These are phyloP conservation scores for Pseudocercospora fijiensis DNA, from an alignment of 2,329 filamentous ascomycete species.

Conservation along the genomic window DNA sequence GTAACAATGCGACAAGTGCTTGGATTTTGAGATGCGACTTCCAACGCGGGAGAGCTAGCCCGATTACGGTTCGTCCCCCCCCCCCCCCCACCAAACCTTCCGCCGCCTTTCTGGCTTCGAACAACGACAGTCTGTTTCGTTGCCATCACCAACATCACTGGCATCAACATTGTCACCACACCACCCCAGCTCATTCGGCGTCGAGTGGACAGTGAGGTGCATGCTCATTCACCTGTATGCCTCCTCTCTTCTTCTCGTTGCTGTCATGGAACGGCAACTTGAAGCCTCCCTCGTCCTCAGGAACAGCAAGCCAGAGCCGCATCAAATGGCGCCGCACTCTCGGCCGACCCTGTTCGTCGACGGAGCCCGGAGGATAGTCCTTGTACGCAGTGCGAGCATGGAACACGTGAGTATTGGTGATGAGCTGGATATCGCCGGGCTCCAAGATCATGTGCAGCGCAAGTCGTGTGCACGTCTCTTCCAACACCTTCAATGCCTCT, in stretches of 20 bases:
- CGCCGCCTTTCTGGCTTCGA: neutral
- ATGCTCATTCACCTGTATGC: conserved; percentile 81
- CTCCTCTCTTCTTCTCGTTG: conserved; percentile 80
- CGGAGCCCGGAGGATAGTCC: conserved; percentile 57
- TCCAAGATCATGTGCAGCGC: conserved; percentile 83
- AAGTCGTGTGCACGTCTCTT: conserved; percentile 70
- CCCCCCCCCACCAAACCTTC: neutral
- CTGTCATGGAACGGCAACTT: conserved; percentile 77
- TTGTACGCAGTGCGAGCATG: conserved; percentile 80
- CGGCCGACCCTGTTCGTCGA: conserved; percentile 42
- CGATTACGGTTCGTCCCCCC: neutral
- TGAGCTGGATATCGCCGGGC: conserved; percentile 82
- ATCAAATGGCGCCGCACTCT: conserved; percentile 74
- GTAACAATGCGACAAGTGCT: neutral
- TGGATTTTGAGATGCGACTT: neutral
- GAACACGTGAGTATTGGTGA: conserved; percentile 75
- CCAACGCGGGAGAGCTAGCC: neutral
- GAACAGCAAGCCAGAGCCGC: conserved; percentile 79
- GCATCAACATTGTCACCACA: neutral
- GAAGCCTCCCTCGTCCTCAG: conserved; percentile 81
- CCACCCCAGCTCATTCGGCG: conserved; percentile 57
- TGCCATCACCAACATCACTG: neutral
- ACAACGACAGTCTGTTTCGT: neutral
- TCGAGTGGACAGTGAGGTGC: conserved; percentile 71
- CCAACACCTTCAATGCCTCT: conserved; percentile 67